Percentiles rank a stretch among this genome's conserved stretches.
These are phyloP conservation scores for Laburnicola sp. DNA, from an alignment of 2,329 filamentous ascomycete genomes.

Conservation along the genomic window DNA sequence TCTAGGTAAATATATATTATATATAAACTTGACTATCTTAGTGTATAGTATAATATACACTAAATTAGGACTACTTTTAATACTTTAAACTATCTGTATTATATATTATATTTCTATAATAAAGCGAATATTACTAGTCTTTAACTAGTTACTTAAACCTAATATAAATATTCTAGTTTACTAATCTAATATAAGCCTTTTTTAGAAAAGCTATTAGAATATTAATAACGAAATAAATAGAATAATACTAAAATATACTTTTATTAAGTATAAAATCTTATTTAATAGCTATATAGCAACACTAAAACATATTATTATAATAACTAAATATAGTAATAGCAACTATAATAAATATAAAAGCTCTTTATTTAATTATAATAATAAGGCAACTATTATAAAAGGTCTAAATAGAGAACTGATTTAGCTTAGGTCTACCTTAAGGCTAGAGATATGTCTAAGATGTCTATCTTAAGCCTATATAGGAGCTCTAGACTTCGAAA, in stretches of 20 bases:
- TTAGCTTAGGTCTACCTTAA: neutral
- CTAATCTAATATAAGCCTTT: neutral
- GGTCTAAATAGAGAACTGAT: neutral
- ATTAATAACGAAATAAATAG: neutral
- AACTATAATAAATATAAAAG: constrained; percentile 1
- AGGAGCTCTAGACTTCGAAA: neutral
- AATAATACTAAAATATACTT: neutral
- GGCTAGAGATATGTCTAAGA: neutral
- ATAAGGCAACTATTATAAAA: neutral
- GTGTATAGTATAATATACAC: neutral
- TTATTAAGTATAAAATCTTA: neutral
- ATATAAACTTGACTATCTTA: neutral
- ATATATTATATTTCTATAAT: neutral
- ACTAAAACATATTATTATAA: neutral
- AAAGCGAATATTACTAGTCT: neutral
- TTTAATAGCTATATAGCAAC: neutral
- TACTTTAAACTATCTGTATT: neutral
- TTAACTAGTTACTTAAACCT: neutral
- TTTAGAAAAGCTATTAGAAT: neutral
- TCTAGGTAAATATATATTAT: neutral
- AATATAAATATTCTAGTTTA: neutral
- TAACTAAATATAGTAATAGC: neutral
- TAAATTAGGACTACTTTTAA: neutral
- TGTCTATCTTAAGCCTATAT: neutral
- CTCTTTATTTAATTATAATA: neutral